Conservation (phyloP, 345 rosid species). For the Syzygium aromaticum region DNA sequence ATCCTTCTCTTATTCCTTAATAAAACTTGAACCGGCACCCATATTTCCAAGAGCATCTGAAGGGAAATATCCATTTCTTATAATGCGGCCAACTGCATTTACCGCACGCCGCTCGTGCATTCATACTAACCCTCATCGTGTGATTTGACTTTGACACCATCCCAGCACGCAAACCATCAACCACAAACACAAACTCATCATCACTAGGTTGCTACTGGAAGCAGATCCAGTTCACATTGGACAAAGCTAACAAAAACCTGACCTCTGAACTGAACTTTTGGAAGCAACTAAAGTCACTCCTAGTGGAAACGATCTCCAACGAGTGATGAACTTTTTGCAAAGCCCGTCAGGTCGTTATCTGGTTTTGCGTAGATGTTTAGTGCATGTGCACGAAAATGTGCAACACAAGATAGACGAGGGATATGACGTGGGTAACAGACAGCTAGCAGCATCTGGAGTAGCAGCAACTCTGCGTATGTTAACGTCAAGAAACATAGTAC, state of each 20-base stretch:
- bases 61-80: background rate
- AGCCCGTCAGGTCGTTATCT: background rate
- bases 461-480: background rate
- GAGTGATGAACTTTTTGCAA: background rate
- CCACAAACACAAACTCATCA: background rate
- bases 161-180: background rate
- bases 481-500: background rate
- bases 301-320: background rate
- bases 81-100: background rate
- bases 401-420: background rate
- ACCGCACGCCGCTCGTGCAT: background rate
- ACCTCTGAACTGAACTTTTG: background rate
- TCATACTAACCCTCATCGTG: background rate
- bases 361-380: background rate
- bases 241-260: background rate
- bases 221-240: background rate
- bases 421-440: background rate
- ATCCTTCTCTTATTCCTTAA: background rate
- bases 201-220: background rate
- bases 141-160: background rate
- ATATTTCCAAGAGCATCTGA: background rate
- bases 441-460: background rate
- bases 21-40: background rate
- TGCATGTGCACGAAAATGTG: background rate
- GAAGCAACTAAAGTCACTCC: background rate